Percentiles rank a stretch among this genome's conserved stretches.
These are phyloP conservation scores for Aspergillus quadrilineatus DNA, from an alignment of 2,329 filamentous ascomycete species.

Conservation along the genomic window DNA sequence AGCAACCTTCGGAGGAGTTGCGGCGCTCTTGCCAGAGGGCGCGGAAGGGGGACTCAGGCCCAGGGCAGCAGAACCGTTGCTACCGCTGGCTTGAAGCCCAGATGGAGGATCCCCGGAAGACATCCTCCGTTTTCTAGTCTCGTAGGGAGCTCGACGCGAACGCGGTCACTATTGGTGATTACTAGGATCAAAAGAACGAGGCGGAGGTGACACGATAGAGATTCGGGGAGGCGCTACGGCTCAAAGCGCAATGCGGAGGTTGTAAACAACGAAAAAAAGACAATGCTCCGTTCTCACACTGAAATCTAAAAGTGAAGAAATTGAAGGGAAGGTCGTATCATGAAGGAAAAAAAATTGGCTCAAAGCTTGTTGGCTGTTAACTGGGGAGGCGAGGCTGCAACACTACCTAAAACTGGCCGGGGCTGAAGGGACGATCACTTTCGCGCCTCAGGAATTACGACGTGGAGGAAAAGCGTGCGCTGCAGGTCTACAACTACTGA, in stretches of 20 bases:
- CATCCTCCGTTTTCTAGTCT: slow-evolving; percentile 17
- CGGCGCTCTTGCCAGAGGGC: slow-evolving; percentile 32
- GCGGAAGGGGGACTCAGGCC: slow-evolving; percentile 27
- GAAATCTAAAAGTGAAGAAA: not conserved
- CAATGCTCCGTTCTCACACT: not conserved
- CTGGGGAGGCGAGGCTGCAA: slow-evolving; percentile 3
- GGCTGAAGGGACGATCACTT: slow-evolving; percentile 10
- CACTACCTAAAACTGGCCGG: slow-evolving; percentile 1
- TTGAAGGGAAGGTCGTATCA: not conserved
- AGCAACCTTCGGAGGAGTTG: slow-evolving; percentile 34
- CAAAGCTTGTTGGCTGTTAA: slow-evolving; percentile 5
- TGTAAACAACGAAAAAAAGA: slow-evolving; percentile 1
- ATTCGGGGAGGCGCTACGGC: slow-evolving; percentile 12
- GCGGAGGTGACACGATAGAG: slow-evolving; percentile 13
- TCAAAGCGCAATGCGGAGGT: slow-evolving; percentile 20
- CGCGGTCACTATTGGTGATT: not conserved
- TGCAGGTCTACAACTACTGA: not conserved
- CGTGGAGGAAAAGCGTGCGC: not conserved
- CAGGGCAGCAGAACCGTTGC: slow-evolving; percentile 24
- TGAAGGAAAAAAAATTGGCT: slow-evolving; percentile 1
- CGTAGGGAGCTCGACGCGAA: not conserved
- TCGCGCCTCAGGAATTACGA: not conserved
- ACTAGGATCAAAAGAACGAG: not conserved
- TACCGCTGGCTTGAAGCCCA: slow-evolving; percentile 22
- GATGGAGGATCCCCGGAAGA: slow-evolving; percentile 29